Base-by-base conservation (phyloP, 371 early-diverging fungal species). In the Zychaea mexicana region DNA sequence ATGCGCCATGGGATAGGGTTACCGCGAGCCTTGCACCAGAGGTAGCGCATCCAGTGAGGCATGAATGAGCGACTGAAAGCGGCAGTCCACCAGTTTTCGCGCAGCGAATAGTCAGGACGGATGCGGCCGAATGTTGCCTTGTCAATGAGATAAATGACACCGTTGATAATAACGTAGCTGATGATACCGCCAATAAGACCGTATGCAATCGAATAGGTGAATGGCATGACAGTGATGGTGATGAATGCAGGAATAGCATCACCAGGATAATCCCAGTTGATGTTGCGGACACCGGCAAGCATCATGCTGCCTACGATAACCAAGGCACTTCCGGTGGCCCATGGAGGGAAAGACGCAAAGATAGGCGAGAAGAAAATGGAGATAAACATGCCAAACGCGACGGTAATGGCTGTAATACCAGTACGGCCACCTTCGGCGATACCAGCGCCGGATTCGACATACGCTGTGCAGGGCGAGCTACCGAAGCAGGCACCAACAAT, bases 271-370 rank as follows among this genome's bases (percentile, higher is more conserved):
- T 86, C 82, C 91, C 90, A 92, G 71, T 92, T 92, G 70, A 93
- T 87, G 53, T 87, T 78, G 6, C 84, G 79, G 4, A 91, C 81
- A 61, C 82, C 79, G 31, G 85, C 81, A 60, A 81, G 68, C 94
- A 93, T 93, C 89, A 93, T 84, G 22, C 85, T 85, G 12, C 93
- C 93, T 21, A 93, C 88, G 19, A 89, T 68, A 45, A 93, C 85
- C 55, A 93, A 74, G 1, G 92, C 93, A 3, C 91, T 92, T 6
- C 92, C 92, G 1, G 94, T 92, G 7, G 92, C 90, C 91, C 92
- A 92, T 4, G 91, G 90, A 28, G 92, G 93, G 78, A 92, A 89
- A 42, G 88, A 85, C 9, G 92, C 94, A 73, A 92, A 92, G 64
- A 92, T 91, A 13, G 93, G 93, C 0, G 92, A 87, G 65, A 92